Percentiles rank a stretch among this genome's conserved stretches.
These are phyloP conservation scores for Mucor plumbeus DNA, from an alignment of 371 early-diverging fungal genomes.

Conservation along the genomic window DNA sequence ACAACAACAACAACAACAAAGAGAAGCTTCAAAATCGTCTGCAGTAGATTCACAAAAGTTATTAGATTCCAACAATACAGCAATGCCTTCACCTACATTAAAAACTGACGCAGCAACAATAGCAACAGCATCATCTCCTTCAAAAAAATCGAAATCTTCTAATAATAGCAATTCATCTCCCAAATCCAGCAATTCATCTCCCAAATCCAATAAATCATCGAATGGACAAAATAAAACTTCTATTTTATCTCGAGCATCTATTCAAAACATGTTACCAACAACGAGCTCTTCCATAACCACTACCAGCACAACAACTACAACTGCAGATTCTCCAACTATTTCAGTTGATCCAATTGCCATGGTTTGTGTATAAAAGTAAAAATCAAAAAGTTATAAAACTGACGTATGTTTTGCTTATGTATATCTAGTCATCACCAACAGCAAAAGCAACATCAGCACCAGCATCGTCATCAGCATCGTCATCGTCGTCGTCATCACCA, in stretches of 20 bases:
- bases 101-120: not conserved
- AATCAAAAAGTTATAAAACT: too few relatives aligned
- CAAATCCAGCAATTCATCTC: not conserved
- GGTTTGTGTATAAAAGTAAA: not conserved
- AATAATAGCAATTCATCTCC: not conserved
- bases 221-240: slow-evolving; percentile 15
- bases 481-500: not conserved
- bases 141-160: slow-evolving; percentile 12
- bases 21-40: slow-evolving; percentile 9
- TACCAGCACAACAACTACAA: not conserved
- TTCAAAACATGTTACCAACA: slow-evolving; percentile 29
- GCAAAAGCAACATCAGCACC: slow-evolving; percentile 12
- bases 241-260: slow-evolving; percentile 28
- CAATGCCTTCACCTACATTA: not conserved
- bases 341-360: not conserved
- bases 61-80: not conserved
- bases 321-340: slow-evolving; percentile 14
- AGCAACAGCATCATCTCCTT: not conserved
- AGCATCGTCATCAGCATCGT: slow-evolving; percentile 9
- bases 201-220: not conserved
- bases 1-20: slow-evolving; percentile 12
- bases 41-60: slow-evolving; percentile 1
- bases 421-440: slow-evolving; percentile 3
- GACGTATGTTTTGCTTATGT: too few relatives aligned
- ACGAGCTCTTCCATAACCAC: not conserved